Evolutionary conservation across 768 basidiomycete genomes (phyloP).

Genomic region (Naganishia randhawae): DNA sequence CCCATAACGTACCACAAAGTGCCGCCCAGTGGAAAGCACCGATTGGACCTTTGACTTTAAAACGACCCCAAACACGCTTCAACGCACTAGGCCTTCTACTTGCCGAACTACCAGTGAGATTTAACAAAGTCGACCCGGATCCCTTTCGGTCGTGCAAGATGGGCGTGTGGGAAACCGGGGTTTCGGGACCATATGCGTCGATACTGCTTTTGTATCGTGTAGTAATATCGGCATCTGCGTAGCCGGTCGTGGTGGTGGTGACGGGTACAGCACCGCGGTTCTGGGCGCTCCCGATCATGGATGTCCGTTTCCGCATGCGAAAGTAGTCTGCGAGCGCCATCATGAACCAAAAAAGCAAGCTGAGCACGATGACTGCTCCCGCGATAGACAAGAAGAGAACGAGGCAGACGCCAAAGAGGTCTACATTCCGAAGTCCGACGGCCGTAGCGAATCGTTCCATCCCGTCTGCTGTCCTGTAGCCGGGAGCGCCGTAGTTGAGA

Average conservation of each 20-base stretch:
- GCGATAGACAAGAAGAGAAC: conserved; percentile 75
- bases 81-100: conserved; percentile 6
- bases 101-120: not conserved
- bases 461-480: conserved; percentile 58
- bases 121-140: conserved; percentile 8
- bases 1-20: conserved; percentile 33
- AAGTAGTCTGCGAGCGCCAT: conserved; percentile 54
- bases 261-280: not conserved
- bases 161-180: conserved; percentile 16
- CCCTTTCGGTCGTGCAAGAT: conserved; percentile 15
- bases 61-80: conserved; percentile 48
- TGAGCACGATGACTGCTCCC: conserved; percentile 66
- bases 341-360: conserved; percentile 66
- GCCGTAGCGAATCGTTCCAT: conserved; percentile 79
- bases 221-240: conserved; percentile 12
- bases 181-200: conserved; percentile 21
- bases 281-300: not conserved
- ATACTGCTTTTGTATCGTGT: conserved; percentile 16
- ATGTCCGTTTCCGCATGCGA: conserved; percentile 39
- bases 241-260: not conserved
- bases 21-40: conserved; percentile 51
- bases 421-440: conserved; percentile 73
- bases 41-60: conserved; percentile 47
- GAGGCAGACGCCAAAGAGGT: conserved; percentile 78
- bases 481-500: conserved; percentile 62